Percentiles rank a stretch among this genome's conserved stretches.
Evolutionary conservation across 371 early-diverging fungal genomes (phyloP).

Genomic region (Mucor velutinosus): DNA sequence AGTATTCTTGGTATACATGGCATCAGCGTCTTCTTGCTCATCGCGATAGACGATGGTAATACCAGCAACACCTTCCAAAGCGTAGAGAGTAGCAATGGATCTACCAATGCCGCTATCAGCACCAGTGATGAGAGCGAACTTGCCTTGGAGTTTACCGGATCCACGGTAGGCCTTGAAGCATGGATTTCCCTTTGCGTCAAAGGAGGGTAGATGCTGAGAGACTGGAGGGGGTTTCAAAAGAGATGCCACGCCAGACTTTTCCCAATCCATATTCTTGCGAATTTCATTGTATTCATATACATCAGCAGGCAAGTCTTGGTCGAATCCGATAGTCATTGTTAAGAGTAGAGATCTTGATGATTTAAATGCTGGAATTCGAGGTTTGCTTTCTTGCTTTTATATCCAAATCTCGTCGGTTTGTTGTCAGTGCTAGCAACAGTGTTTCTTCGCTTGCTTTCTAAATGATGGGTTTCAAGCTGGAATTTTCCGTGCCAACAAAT

Average conservation of each 20-base stretch:
- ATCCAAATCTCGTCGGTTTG: background rate
- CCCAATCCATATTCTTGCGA: slow-evolving; percentile 44
- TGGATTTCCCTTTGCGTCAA: slow-evolving; percentile 42
- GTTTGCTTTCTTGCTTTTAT: background rate
- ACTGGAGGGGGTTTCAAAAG: slow-evolving; percentile 54
- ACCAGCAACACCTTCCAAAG: slow-evolving; percentile 51
- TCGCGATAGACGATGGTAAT: slow-evolving; percentile 56
- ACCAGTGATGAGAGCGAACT: slow-evolving; percentile 51
- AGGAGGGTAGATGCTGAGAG: slow-evolving; percentile 46
- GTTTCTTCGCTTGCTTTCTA: background rate
- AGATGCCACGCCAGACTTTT: slow-evolving; percentile 49
- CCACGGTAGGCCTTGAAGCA: slow-evolving; percentile 45
- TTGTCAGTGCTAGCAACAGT: slow-evolving; percentile 1
- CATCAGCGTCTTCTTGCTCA: slow-evolving; percentile 52
- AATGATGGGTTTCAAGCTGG: slow-evolving; percentile 8
- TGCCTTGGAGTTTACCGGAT: slow-evolving; percentile 46
- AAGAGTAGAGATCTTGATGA: background rate
- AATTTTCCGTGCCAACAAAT: slow-evolving; percentile 15
- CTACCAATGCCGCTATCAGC: slow-evolving; percentile 56
- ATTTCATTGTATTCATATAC: slow-evolving; percentile 53
- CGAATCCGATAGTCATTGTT: slow-evolving; percentile 48
- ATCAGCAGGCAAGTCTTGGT: slow-evolving; percentile 51
- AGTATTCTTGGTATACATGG: slow-evolving; percentile 46
- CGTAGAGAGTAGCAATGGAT: slow-evolving; percentile 49
- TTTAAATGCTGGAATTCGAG: background rate